Evolutionary conservation across 345 rosid species (phyloP), one percentile per base, ranked within the genome.

Genomic region (Ceriops decandra): DNA sequence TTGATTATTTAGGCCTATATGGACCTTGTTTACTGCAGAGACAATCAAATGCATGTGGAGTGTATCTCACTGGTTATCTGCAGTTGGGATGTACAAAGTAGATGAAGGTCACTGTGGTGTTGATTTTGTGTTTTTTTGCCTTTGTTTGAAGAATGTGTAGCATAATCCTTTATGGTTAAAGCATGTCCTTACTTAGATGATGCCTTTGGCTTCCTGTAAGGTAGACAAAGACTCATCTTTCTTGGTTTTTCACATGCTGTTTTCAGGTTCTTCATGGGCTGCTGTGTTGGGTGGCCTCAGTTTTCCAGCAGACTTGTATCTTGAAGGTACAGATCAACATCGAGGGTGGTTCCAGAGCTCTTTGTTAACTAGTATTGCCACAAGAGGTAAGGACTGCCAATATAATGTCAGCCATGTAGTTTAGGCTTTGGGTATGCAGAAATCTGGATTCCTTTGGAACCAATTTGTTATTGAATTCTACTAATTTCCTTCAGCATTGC

Each of bases 291-390:
- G 85, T 59, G 81, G 79, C 73, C 88, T 88, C 80, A 77, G 66
- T 74, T 87, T 81, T 72, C 97, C 97, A 21, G 98, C 96, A 62
- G 97, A 93, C 66, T 74, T 93, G 63, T 93, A 89, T 81, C 90
- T 93, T 74, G 98, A 93, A 82, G 97, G 98, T 62, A 84, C 98
- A 74, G 97, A 93, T 83, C 98, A 93, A 82, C 97, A 93, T 79
- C 96, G 97, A 69, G 98, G 98, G 71, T 93, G 97, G 98, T 93
- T 93, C 72, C 97, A 93, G 75, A 93, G 98, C 83, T 91, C 97
- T 24, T 81, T 93, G 78, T 73, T 93, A 66, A 93, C 98, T 69
- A 80, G 98, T 81, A 83, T 89, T 47, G 98, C 97, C 33, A 87
- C 95, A 64, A 81, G 83, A 88, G 97, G 98, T 89, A 78, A 64